Evolutionary conservation across 371 early-diverging fungal genomes (phyloP), one percentile per base, ranked within the genome.

Genomic region (Syncephalastrum sp.): DNA sequence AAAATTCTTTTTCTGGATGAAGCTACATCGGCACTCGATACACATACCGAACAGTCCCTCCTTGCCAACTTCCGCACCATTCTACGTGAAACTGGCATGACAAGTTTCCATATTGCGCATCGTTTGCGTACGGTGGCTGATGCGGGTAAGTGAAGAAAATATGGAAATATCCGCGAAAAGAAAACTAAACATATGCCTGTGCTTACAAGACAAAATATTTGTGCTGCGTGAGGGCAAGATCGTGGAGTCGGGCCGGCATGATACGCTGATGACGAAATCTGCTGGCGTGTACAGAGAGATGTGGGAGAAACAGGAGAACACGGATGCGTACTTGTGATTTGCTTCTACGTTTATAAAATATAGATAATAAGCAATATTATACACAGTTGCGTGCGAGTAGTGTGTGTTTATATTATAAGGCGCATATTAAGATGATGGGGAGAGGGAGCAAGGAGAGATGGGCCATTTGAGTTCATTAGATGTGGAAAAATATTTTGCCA

Each of bases 71-170:
- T 97, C 55, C 76, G 85, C 48, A 77, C 81, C 15, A 79, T 93
- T 15, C 70, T 93, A 51, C 71, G 78, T 25, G 82, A 82, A 47
- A 76, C 77, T 21, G 62, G 64, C 6, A 79, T 77, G 62, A 91
- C 90, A n/a, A 87, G 90, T 56, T 81, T 91, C 24, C 88, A 88
- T 68, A 81, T 90, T 56, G 92, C 94, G 3, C 94, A 91, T 66
- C 82, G 91, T 0, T 63, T 92, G 61, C 72, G 88, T 60, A 91
- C 92, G 4, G 86, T 89, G 70, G 77, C 79, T 53, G 91, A 90
- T 63, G 91, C 89, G 23, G 93, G 85, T 83, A 77, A 59, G 57
- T 56, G 1, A 33, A 29, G 38, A 12, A 33, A 33, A 33, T 2
- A 33, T 48, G 14, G 13, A 38, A 19, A 44, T n/a, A 2, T 21